Evolutionary conservation across 2,329 filamentous ascomycete genomes (phyloP).

Genomic region (Pseudopyricularia javanii): DNA sequence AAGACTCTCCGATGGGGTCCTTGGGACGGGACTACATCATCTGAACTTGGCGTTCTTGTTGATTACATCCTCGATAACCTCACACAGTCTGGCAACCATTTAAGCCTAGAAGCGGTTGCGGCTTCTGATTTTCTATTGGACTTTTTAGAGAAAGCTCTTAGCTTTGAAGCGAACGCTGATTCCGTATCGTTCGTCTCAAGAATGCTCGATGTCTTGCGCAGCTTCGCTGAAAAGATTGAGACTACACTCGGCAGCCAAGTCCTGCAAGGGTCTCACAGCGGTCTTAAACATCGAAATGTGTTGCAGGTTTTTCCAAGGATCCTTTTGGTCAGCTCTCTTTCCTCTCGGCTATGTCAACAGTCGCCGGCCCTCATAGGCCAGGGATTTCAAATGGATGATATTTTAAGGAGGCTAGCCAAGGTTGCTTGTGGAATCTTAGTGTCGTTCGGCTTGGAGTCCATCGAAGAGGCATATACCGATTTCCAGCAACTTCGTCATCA

Average conservation of each 20-base stretch:
- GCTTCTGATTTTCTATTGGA: slow-evolving; percentile 31
- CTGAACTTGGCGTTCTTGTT: slow-evolving; percentile 48
- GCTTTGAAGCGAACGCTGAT: slow-evolving; percentile 20
- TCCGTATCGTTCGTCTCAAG: slow-evolving; percentile 30
- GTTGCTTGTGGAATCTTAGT: slow-evolving; percentile 27
- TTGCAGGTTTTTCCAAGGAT: slow-evolving; percentile 23
- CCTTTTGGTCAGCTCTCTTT: slow-evolving; percentile 22
- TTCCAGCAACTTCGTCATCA: slow-evolving; percentile 30
- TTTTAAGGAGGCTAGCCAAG: slow-evolving; percentile 29
- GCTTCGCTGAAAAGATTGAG: slow-evolving; percentile 25
- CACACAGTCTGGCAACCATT: neutral
- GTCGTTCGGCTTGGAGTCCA: slow-evolving; percentile 23
- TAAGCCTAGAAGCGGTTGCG: slow-evolving; percentile 9
- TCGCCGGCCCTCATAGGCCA: slow-evolving; percentile 16
- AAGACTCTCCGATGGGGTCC: slow-evolving; percentile 38
- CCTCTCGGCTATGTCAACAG: slow-evolving; percentile 30
- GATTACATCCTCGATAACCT: slow-evolving; percentile 41
- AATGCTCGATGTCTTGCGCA: slow-evolving; percentile 26
- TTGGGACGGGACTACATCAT: slow-evolving; percentile 47
- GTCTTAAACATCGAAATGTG: slow-evolving; percentile 13
- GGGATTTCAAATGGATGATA: slow-evolving; percentile 32
- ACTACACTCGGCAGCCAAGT: slow-evolving; percentile 4
- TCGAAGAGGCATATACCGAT: slow-evolving; percentile 34
- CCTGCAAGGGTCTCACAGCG: neutral
- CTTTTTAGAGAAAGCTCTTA: slow-evolving; percentile 32